Evolutionary conservation across 2,329 filamentous ascomycete species (phyloP).

Genomic region (Hymenoscyphus infarciens): DNA sequence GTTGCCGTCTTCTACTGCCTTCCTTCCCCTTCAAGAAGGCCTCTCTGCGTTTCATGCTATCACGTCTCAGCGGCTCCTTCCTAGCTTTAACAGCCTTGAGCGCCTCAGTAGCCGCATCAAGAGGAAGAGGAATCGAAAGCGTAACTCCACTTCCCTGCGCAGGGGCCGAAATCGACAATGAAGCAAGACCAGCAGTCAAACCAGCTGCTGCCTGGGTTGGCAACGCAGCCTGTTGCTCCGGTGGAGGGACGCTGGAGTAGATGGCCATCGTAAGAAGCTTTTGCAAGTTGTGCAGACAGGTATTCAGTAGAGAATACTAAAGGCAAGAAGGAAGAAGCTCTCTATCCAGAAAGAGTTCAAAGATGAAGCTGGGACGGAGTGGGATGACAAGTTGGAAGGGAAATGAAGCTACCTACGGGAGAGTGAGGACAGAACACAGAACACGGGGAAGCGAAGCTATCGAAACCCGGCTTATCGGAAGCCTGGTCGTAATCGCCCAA

Average conservation of each 20-base stretch:
- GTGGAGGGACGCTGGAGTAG: conserved; percentile 51
- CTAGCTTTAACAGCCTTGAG: conserved; percentile 23
- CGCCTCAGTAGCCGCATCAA: conserved; percentile 53
- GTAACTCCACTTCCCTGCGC: conserved; percentile 59
- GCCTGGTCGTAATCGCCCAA: conserved; percentile 14
- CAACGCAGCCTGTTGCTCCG: conserved; percentile 36
- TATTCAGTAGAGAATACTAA: conserved; percentile 1
- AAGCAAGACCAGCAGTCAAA: conserved; percentile 49
- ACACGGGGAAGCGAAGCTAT: too few species aligned
- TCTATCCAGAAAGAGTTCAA: conserved; percentile 1
- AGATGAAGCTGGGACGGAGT: background rate
- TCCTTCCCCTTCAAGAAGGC: conserved; percentile 80
- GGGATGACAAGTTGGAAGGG: conserved; percentile 6
- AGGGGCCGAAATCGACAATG: conserved; percentile 51
- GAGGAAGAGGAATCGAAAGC: conserved; percentile 72
- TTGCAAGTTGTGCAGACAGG: background rate
- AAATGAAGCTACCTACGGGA: background rate
- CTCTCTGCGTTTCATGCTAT: conserved; percentile 51
- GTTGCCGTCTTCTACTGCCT: conserved; percentile 76
- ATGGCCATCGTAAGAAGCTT: conserved; percentile 45
- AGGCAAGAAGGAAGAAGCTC: background rate
- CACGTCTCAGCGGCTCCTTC: conserved; percentile 34
- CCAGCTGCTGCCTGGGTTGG: conserved; percentile 46
- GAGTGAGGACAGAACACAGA: background rate
- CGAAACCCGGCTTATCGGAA: conserved; percentile 3